These are phyloP conservation scores for Syzygium aromaticum DNA, from an alignment of 345 rosid genomes.

Conservation along the genomic window DNA sequence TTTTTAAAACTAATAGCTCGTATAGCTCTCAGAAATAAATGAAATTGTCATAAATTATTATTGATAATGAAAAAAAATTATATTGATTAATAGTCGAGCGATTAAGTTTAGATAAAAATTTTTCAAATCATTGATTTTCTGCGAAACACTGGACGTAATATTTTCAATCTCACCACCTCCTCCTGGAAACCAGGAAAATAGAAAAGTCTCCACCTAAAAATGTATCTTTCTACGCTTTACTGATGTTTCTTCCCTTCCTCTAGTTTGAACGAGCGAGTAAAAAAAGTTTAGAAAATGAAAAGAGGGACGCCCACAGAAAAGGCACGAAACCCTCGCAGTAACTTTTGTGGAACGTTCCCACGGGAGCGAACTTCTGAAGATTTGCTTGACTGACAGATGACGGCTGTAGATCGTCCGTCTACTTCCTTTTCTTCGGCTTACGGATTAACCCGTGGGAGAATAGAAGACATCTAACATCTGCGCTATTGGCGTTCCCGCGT, in stretches of 20 bases:
- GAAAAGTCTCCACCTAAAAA: background rate
- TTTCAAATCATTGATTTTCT: background rate
- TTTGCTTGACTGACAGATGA: background rate
- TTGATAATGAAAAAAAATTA: background rate
- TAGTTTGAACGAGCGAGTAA: background rate
- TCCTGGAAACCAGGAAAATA: background rate
- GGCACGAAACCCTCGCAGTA: background rate
- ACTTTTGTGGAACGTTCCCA: background rate
- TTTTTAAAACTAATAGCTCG: accelerated
- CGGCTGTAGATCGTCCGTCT: background rate
- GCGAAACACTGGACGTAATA: background rate
- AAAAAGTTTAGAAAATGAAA: background rate
- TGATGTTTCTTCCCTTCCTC: background rate
- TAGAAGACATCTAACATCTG: background rate
- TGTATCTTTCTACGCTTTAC: background rate
- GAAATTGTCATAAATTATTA: background rate
- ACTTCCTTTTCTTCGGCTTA: background rate
- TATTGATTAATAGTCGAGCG: accelerated
- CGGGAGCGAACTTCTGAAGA: background rate
- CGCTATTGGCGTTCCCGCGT: background rate
- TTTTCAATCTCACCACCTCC: background rate
- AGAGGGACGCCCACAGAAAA: background rate
- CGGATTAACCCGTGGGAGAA: background rate
- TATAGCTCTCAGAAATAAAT: accelerated
- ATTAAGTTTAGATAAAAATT: background rate